These are phyloP conservation scores for Fusarium sp. DNA, from an alignment of 2,329 filamentous ascomycete species.

Conservation along the genomic window DNA sequence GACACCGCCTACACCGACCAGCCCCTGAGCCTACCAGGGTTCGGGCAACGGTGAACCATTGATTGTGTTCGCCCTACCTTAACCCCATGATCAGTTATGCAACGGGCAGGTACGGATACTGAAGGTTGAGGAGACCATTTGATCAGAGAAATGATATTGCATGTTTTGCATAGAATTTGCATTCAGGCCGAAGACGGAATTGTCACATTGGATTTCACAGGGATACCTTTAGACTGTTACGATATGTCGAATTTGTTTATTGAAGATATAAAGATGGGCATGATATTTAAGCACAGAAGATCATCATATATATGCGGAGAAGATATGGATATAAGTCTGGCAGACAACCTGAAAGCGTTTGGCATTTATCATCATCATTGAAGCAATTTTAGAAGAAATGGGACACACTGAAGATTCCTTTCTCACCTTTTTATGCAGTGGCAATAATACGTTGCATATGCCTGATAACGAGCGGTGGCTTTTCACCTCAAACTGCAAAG, in stretches of 20 bases:
- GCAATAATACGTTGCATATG: not conserved
- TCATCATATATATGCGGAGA: slow-evolving; percentile 18
- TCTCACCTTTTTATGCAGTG: not conserved
- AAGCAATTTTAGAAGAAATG: slow-evolving; percentile 21
- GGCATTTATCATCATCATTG: slow-evolving; percentile 15
- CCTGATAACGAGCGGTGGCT: too few species aligned
- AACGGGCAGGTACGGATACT: not conserved
- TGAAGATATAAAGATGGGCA: slow-evolving; percentile 22
- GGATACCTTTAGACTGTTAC: slow-evolving; percentile 46
- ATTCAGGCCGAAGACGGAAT: slow-evolving; percentile 28
- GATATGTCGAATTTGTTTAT: slow-evolving; percentile 34
- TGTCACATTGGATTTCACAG: slow-evolving; percentile 32
- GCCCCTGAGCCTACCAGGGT: slow-evolving; percentile 23
- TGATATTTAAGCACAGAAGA: slow-evolving; percentile 16
- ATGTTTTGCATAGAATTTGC: slow-evolving; percentile 40
- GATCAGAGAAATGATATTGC: slow-evolving; percentile 37
- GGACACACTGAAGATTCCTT: slow-evolving; percentile 15
- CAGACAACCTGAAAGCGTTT: slow-evolving; percentile 15
- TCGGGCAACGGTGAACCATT: slow-evolving; percentile 19
- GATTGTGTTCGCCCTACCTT: slow-evolving; percentile 6
- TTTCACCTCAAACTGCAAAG: not conserved
- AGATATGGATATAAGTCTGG: slow-evolving; percentile 12
- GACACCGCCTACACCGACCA: slow-evolving; percentile 33
- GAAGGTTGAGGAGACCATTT: slow-evolving; percentile 27
- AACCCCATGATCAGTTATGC: slow-evolving; percentile 13